Conservation (phyloP, 768 basidiomycete species). For the Pisolithus albus region DNA sequence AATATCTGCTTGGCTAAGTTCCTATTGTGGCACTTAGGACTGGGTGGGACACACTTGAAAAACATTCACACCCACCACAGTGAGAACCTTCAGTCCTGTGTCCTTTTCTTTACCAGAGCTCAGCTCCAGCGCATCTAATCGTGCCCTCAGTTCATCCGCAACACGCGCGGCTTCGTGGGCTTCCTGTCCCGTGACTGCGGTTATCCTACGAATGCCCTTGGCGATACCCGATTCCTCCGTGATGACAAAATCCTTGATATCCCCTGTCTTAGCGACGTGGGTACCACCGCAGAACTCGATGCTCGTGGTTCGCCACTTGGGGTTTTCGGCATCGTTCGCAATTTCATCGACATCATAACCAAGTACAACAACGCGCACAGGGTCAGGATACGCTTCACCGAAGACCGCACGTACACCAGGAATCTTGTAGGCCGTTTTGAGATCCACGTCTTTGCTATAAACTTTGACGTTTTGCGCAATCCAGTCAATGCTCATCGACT, state of each 20-base stretch:
- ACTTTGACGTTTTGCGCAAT: constrained; percentile 85
- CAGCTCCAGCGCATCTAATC: constrained; percentile 55
- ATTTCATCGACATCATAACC: constrained; percentile 88
- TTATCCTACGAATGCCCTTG: constrained; percentile 92
- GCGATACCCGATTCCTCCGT: constrained; percentile 96
- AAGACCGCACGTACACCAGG: constrained; percentile 96
- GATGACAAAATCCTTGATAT: constrained; percentile 94
- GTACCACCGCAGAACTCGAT: constrained; percentile 99
- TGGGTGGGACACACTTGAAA: not conserved
- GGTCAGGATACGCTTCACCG: constrained; percentile 96
- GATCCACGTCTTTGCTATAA: constrained; percentile 77
- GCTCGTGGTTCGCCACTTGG: constrained; percentile 86
- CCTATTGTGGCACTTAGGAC: constrained; percentile 39
- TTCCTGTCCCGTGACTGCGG: constrained; percentile 91
- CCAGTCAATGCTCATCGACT: constrained; percentile 81
- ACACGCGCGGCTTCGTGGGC: constrained; percentile 73
- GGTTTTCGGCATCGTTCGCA: constrained; percentile 74
- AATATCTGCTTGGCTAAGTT: constrained; percentile 84
- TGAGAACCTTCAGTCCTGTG: constrained; percentile 73
- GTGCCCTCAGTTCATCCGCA: constrained; percentile 55
- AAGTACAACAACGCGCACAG: constrained; percentile 89
- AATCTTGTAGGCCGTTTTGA: constrained; percentile 75
- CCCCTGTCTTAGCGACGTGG: constrained; percentile 95
- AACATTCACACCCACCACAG: constrained; percentile 45
- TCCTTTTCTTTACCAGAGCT: constrained; percentile 78